Base-by-base conservation (phyloP, 2,329 filamentous ascomycete species). In the Fusarium devonianum region DNA sequence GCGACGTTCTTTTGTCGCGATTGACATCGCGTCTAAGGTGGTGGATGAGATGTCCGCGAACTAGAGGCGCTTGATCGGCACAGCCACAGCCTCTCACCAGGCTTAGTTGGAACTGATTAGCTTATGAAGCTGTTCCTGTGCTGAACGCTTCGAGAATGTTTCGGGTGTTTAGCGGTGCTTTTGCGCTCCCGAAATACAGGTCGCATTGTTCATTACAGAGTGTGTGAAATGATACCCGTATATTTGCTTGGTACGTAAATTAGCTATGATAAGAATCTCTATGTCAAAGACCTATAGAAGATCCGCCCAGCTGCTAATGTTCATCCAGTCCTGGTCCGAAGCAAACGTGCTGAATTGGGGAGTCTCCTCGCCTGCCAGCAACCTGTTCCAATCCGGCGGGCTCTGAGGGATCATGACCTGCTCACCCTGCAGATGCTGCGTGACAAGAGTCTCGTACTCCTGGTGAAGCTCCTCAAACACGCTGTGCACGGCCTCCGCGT, bases 321-420 rank as follows among this genome's bases (percentile, higher is more conserved):
- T 64, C 52, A 64, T 58, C 62, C 62, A 64, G 8, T 53, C 62
- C 25, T 64, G 62, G 10, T 64, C 62, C 1, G 62, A 49, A 2
- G 49, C 40, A 19, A 64, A 60, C 0, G 38, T 57, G 1, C 36
- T 50, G 1, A 65, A 56, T 7, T 56, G 51, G 3, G 60, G 62
- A 0, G 53, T 14, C 1, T 51, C 45, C 11, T 65, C 62, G 0
- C 62, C 62, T 1, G 49, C 62, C 3, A 64, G 46, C 6, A 64
- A 18, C 14, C 62, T 42, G 2, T 65, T 64, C 62, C 62, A 64
- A 10, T 64, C 62, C 0, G 62, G 62, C 0, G 62, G 60, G 6
- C 49, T 63, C 17, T 64, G 59, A 1, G 62, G 62, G 1, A 65
- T 41, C 39, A 64, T 58, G 2, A 64, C 56, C 2, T 63, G 62